These are phyloP conservation scores for Botrytis squamosa DNA, from an alignment of 2,329 filamentous ascomycete species.

Conservation along the genomic window DNA sequence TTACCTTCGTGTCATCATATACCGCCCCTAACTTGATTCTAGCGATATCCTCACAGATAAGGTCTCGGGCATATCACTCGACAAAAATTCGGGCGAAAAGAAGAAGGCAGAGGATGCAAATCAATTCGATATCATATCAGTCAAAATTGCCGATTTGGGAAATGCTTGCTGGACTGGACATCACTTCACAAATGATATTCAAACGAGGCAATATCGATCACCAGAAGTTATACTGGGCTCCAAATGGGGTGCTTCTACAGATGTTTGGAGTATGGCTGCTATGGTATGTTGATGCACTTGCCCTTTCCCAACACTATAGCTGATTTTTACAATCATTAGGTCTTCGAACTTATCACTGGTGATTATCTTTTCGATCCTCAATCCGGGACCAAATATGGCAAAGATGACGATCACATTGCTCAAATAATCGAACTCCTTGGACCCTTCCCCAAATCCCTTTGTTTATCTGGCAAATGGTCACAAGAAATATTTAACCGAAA, in stretches of 20 bases:
- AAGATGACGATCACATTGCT: slow-evolving; percentile 98
- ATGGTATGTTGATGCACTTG: slow-evolving; percentile 67
- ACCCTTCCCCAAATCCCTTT: slow-evolving; percentile 87
- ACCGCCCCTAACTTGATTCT: slow-evolving; percentile 22
- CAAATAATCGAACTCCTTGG: slow-evolving; percentile 98
- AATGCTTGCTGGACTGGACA: slow-evolving; percentile 99
- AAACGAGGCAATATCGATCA: slow-evolving; percentile 94
- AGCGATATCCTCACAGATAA: slow-evolving; percentile 90
- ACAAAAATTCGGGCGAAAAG: slow-evolving; percentile 68
- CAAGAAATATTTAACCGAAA: slow-evolving; percentile 99
- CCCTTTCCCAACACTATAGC: not conserved
- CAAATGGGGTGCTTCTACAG: slow-evolving; percentile 99
- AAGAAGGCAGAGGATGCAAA: slow-evolving; percentile 54
- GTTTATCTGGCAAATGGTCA: slow-evolving; percentile 91
- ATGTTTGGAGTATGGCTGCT: slow-evolving; percentile 99
- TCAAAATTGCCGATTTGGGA: slow-evolving; percentile 97
- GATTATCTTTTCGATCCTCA: slow-evolving; percentile 99
- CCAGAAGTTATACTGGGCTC: slow-evolving; percentile 94
- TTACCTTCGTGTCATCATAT: not conserved
- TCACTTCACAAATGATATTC: slow-evolving; percentile 99
- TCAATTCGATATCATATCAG: slow-evolving; percentile 67
- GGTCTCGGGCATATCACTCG: slow-evolving; percentile 90
- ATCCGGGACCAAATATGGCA: slow-evolving; percentile 97
- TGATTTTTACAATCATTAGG: slow-evolving; percentile 50
- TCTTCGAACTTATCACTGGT: slow-evolving; percentile 95